Evolutionary conservation across 1,139 yeast species (phyloP), one percentile per base, ranked within the genome.

Genomic region (Suhomyces yuchorum): DNA sequence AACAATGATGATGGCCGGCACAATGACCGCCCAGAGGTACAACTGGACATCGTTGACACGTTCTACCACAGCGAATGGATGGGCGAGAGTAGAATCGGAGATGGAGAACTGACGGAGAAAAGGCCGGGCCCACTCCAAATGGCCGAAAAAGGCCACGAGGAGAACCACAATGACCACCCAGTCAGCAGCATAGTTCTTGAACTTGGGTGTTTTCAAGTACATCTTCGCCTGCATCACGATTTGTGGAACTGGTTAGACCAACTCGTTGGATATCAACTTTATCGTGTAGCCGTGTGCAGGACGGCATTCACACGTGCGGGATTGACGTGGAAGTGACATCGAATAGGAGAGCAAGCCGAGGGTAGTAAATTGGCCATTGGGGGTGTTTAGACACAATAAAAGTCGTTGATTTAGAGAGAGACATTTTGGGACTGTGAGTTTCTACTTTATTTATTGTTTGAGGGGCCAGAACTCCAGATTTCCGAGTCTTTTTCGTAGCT

Each of bases 101-200:
- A 59, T 40, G 18, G 53, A 49, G 38, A 61, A 61, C 41, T 59
- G 58, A 14, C 65, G 54, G 34, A 47, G 43, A 40, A 58, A 60
- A 4, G 65, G 65, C 20, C 44, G 44, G 40, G 51, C 50, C 12
- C 47, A 55, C 35, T 59, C 60, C 53, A 66, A 76, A 59, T 49
- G 60, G 28, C 41, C 46, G 42, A 47, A 48, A 43, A 60, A 60
- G 32, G 56, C 48, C 14, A 53, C 48, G 12, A 56, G 35, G 33
- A 61, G 56, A 14, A 47, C 55, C 6, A 40, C 44, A n/a, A 55
- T 57, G 20, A 54, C 46, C 23, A 54, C 36, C 64, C 64, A 60
- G 43, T 59, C 62, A 7, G 58, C 57, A 8, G 50, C 30, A 32
- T 49, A 53, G 44, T 45, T 42, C 46, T 42, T 52, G 48, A 55